Evolutionary conservation across 352 stramenopile genomes (phyloP).

Genomic region (Thalassiosira hispida): DNA sequence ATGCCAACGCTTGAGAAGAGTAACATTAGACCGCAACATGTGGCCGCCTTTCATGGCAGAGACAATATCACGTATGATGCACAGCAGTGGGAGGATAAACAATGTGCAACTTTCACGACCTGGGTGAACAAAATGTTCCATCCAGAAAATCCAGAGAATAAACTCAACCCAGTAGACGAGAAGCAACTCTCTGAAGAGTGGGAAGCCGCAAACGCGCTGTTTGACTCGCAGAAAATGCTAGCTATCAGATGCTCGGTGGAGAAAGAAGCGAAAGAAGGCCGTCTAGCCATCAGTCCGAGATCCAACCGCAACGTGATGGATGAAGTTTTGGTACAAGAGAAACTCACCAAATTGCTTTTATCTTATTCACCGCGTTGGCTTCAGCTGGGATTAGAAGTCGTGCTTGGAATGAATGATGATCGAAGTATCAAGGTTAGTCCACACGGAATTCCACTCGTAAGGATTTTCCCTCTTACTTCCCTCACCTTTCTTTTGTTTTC

Average conservation of each 20-base stretch:
- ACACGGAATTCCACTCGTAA: background rate
- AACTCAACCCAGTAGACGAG: slow-evolving; percentile 7
- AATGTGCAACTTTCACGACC: slow-evolving; percentile 64
- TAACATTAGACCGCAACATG: background rate
- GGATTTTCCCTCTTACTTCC: background rate
- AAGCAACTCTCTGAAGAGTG: slow-evolving; percentile 26
- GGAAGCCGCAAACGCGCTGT: slow-evolving; percentile 31
- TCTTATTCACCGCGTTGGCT: slow-evolving; percentile 50
- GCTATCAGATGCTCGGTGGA: slow-evolving; percentile 30
- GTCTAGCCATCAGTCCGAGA: slow-evolving; percentile 32
- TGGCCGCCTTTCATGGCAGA: slow-evolving; percentile 2
- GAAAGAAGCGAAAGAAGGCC: slow-evolving; percentile 45
- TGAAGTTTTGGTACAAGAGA: slow-evolving; percentile 35
- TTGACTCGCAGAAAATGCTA: slow-evolving; percentile 38
- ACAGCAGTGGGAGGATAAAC: slow-evolving; percentile 71
- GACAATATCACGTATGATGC: slow-evolving; percentile 27
- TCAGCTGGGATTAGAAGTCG: slow-evolving; percentile 45
- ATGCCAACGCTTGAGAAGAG: background rate
- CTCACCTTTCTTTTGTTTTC: background rate
- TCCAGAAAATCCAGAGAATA: background rate
- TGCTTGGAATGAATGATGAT: slow-evolving; percentile 21
- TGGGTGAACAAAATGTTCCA: slow-evolving; percentile 80
- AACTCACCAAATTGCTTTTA: slow-evolving; percentile 44
- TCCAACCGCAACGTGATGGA: slow-evolving; percentile 36
- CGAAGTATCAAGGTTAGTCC: slow-evolving; percentile 12